These are phyloP conservation scores for Aeschynomene evenia DNA, from an alignment of 306 rosid species.

Conservation along the genomic window DNA sequence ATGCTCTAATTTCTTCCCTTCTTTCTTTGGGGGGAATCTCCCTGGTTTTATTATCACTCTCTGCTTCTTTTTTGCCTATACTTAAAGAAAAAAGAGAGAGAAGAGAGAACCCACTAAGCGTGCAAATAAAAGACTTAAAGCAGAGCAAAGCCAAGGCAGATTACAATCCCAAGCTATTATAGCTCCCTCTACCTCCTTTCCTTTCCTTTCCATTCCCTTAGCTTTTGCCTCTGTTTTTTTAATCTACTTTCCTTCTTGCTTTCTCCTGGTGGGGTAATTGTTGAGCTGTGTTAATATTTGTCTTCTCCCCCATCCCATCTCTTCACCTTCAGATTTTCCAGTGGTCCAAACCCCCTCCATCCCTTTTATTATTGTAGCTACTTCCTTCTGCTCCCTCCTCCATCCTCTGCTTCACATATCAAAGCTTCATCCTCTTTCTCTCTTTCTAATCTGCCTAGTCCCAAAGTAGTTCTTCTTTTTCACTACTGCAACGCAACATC, in stretches of 20 bases:
- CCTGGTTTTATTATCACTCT: slow-evolving; percentile 23
- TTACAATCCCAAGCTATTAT: slow-evolving; percentile 56
- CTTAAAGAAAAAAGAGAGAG: slow-evolving; percentile 9
- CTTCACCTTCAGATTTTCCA: slow-evolving; percentile 1
- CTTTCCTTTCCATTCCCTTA: slow-evolving; percentile 14
- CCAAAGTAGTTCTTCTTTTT: not conserved
- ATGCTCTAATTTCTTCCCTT: slow-evolving; percentile 52
- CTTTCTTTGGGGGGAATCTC: slow-evolving; percentile 46
- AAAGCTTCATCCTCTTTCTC: not conserved
- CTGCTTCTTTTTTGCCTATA: slow-evolving; percentile 12
- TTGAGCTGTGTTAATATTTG: slow-evolving; percentile 23
- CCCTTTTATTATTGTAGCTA: slow-evolving; percentile 12
- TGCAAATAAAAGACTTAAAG: slow-evolving; percentile 52
- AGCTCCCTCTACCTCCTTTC: slow-evolving; percentile 31
- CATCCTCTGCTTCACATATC: not conserved
- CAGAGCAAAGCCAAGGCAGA: slow-evolving; percentile 39
- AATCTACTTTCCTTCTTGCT: not conserved
- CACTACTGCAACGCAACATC: not conserved
- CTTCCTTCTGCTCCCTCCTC: not conserved
- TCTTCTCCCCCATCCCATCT: not conserved
- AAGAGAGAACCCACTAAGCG: slow-evolving; percentile 54
- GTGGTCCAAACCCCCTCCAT: not conserved
- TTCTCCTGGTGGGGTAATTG: slow-evolving; percentile 34
- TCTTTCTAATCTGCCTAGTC: not conserved
- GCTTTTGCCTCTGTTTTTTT: slow-evolving; percentile 26